phyloP scores from a whole-genome alignment of 1,284 basidiomycete genomes.

The Puccinia novopanici region DNA sequence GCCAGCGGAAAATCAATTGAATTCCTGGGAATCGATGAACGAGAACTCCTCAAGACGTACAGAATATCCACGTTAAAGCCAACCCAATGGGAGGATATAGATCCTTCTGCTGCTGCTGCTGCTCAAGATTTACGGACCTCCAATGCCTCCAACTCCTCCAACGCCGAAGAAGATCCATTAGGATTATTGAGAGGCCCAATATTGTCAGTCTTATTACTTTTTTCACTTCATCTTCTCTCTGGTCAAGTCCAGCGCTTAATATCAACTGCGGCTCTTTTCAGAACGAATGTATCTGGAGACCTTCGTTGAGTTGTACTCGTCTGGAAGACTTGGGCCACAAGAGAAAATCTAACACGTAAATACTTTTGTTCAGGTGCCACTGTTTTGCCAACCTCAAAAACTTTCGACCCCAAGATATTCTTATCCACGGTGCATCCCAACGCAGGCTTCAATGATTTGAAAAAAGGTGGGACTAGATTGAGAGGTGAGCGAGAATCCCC shows the following conservation, averaged over 20 bases:
- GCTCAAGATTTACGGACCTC: neutral
- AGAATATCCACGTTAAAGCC: conserved; percentile 59
- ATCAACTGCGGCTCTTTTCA: neutral
- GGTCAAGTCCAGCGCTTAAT: no score
- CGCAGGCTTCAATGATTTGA: conserved; percentile 89
- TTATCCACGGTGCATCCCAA: conserved; percentile 90
- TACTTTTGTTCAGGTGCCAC: conserved; percentile 54
- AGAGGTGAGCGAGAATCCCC: conserved; percentile 48
- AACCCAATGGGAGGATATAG: conserved; percentile 56
- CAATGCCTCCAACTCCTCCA: neutral
- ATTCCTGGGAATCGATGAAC: conserved; percentile 56
- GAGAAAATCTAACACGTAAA: conserved; percentile 24
- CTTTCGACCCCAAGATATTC: conserved; percentile 93
- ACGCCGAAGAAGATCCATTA: conserved; percentile 13
- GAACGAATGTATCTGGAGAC: conserved; percentile 39
- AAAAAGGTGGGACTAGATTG: conserved; percentile 65
- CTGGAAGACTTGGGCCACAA: neutral
- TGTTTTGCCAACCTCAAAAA: conserved; percentile 82
- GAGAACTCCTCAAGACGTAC: conserved; percentile 60
- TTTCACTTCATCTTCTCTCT: conserved; percentile 41
- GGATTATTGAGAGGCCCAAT: conserved; percentile 31
- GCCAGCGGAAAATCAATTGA: conserved; percentile 52
- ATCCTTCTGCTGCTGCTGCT: conserved; percentile 32
- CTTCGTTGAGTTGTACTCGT: conserved; percentile 28
- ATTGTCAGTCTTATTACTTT: conserved; percentile 18